Conservation (phyloP, 768 basidiomycete species). For the Stropharia rugosoannulata region DNA sequence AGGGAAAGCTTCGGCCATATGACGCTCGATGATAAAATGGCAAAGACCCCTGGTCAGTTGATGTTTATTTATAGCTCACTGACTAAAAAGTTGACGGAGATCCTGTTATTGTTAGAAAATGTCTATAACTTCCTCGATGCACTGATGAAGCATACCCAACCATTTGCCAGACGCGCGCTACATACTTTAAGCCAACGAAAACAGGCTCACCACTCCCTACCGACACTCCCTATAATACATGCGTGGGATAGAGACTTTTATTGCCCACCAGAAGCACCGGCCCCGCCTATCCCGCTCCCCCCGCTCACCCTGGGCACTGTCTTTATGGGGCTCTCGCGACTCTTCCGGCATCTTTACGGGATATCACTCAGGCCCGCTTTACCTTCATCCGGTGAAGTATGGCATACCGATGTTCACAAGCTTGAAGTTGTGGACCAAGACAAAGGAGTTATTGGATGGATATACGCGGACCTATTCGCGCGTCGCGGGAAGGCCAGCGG, state of each 20-base stretch:
- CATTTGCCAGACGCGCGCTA: slow-evolving; percentile 75
- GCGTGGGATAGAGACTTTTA: slow-evolving; percentile 99
- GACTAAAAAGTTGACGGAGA: neutral
- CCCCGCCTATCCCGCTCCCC: slow-evolving; percentile 71
- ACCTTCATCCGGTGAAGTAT: slow-evolving; percentile 75
- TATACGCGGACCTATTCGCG: slow-evolving; percentile 91
- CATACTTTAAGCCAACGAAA: slow-evolving; percentile 67
- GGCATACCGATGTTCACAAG: slow-evolving; percentile 88
- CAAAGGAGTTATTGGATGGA: slow-evolving; percentile 86
- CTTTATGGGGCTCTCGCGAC: slow-evolving; percentile 86
- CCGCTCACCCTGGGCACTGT: slow-evolving; percentile 86
- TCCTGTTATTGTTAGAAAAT: slow-evolving; percentile 53
- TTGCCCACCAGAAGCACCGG: slow-evolving; percentile 75
- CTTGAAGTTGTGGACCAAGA: slow-evolving; percentile 91
- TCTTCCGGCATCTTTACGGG: slow-evolving; percentile 88
- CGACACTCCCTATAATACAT: slow-evolving; percentile 64
- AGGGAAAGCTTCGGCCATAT: slow-evolving; percentile 85
- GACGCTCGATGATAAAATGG: slow-evolving; percentile 94
- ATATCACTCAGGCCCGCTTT: slow-evolving; percentile 75
- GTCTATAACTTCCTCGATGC: slow-evolving; percentile 85
- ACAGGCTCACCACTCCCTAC: slow-evolving; percentile 64
- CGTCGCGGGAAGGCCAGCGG: slow-evolving; percentile 84
- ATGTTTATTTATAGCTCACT: neutral
- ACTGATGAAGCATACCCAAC: slow-evolving; percentile 75
- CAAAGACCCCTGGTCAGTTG: slow-evolving; percentile 76